Evolutionary conservation across 495 filamentous ascomycete genomes (phyloP), one percentile per base, ranked within the genome.

Genomic region (Podospora anserina): DNA sequence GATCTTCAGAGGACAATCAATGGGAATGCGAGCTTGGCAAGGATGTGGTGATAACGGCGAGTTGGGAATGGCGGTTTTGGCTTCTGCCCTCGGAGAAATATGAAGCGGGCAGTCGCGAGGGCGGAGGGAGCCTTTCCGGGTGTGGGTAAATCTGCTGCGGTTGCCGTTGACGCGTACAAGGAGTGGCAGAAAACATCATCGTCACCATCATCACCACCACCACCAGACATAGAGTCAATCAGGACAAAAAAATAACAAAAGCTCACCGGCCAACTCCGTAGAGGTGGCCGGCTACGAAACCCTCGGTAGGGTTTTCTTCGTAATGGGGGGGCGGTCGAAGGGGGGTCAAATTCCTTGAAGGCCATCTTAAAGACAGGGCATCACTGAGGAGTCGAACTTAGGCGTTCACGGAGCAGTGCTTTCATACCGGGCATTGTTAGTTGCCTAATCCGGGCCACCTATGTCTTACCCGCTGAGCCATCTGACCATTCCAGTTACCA

Each of bases 71-170:
- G 44, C 15, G 20, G 2, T 64, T 68, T 53, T 13, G 13, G 3
- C 23, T 27, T 61, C 18, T 59, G 30, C 67, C 61, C 13, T 49
- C 61, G 61, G 54, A 1, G 60, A 60, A 64, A 61, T 60, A 19
- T 19, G 7, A 15, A 19, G 7, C 30, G 19, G 15, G 20, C 13
- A 39, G 20, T 30, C 28, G 19, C 16, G 67, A 64, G 67, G 34
- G 61, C 67, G 67, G 67, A 68, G 55, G 67, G 53, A 27, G 30
- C 61, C 5, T 54, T 54, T 68, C 61, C 67, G 59, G 61, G 2
- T 58, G 39, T 49, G 39, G 39, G 39, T 49, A 49, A 49, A 49
- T 18, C 9, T 49, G 39, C 7, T 49, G 39, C 7, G 3, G 30
- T 32, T 32, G 39, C 39, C 39, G 30, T 18, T 49, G 39, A 6